Evolutionary conservation across 2,329 filamentous ascomycete genomes (phyloP).

Genomic region (Venturia pyrina): DNA sequence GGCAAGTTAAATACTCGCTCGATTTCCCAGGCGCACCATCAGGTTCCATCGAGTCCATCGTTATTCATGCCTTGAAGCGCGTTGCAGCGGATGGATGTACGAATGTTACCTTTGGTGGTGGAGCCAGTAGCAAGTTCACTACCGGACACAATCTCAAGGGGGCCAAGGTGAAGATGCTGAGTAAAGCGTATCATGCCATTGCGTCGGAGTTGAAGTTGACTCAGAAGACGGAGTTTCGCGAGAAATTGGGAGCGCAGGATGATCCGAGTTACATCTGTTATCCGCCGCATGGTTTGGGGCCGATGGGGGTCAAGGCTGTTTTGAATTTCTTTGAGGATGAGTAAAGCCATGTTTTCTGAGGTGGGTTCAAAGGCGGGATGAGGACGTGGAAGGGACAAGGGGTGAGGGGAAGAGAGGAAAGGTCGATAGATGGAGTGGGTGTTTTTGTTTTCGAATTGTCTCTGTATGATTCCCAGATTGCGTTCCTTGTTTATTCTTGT

Average conservation of each 20-base stretch:
- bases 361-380: neutral
- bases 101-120: slow-evolving; percentile 77
- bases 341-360: slow-evolving; percentile 12
- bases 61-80: slow-evolving; percentile 59
- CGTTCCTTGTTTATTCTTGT: neutral
- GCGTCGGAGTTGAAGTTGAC: slow-evolving; percentile 73
- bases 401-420: neutral
- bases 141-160: slow-evolving; percentile 76
- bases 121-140: slow-evolving; percentile 62
- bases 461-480: neutral
- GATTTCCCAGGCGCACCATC: slow-evolving; percentile 84
- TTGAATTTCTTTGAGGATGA: slow-evolving; percentile 82
- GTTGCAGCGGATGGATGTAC: slow-evolving; percentile 49
- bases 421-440: neutral
- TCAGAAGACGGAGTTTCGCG: slow-evolving; percentile 79
- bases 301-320: slow-evolving; percentile 73
- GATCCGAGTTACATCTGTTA: slow-evolving; percentile 87
- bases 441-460: neutral
- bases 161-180: slow-evolving; percentile 68
- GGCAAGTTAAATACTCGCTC: slow-evolving; percentile 93
- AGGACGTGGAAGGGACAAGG: neutral
- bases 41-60: slow-evolving; percentile 76
- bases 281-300: slow-evolving; percentile 72
- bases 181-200: slow-evolving; percentile 71
- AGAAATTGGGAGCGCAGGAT: slow-evolving; percentile 78